Evolutionary conservation across 257 asterid species (phyloP).

Genomic region (Rubia yunnanensis): DNA sequence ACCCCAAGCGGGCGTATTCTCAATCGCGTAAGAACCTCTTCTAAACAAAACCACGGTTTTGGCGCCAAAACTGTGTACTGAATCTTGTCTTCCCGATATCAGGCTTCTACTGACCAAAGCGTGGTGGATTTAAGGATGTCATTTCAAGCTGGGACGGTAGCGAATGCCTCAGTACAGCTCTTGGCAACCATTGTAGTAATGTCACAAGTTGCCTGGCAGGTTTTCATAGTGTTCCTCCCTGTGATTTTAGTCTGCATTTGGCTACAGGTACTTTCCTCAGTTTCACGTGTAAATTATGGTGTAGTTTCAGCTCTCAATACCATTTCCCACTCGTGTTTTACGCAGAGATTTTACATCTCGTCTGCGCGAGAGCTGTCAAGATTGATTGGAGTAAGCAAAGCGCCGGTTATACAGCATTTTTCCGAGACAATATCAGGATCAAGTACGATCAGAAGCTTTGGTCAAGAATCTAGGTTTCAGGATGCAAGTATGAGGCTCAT

Average conservation of each 20-base stretch:
- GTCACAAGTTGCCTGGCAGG: slow-evolving; percentile 88
- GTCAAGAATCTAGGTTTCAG: slow-evolving; percentile 60
- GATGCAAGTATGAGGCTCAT: slow-evolving; percentile 59
- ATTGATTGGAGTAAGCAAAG: slow-evolving; percentile 70
- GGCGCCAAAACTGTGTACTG: too few relatives aligned
- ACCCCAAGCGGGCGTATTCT: slow-evolving; percentile 92
- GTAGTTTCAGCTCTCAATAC: background rate
- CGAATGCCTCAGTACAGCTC: slow-evolving; percentile 54
- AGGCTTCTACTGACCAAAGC: slow-evolving; percentile 90
- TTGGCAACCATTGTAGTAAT: slow-evolving; percentile 67
- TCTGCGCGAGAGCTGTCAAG: slow-evolving; percentile 86
- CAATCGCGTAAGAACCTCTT: slow-evolving; percentile 63
- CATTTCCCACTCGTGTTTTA: background rate
- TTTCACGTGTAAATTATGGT: slow-evolving; percentile 17
- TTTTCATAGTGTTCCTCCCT: slow-evolving; percentile 70
- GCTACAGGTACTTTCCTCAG: slow-evolving; percentile 45
- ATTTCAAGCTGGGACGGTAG: slow-evolving; percentile 38
- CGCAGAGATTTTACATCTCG: slow-evolving; percentile 68
- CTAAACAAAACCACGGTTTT: too few relatives aligned
- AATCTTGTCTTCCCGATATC: slow-evolving; percentile 10
- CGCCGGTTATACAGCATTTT: slow-evolving; percentile 87
- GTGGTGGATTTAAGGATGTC: slow-evolving; percentile 60
- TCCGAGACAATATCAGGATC: slow-evolving; percentile 88
- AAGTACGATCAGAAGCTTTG: slow-evolving; percentile 71
- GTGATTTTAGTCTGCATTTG: slow-evolving; percentile 53